Base-by-base conservation (phyloP, 495 filamentous ascomycete species). In the Trichoderma reesei region DNA sequence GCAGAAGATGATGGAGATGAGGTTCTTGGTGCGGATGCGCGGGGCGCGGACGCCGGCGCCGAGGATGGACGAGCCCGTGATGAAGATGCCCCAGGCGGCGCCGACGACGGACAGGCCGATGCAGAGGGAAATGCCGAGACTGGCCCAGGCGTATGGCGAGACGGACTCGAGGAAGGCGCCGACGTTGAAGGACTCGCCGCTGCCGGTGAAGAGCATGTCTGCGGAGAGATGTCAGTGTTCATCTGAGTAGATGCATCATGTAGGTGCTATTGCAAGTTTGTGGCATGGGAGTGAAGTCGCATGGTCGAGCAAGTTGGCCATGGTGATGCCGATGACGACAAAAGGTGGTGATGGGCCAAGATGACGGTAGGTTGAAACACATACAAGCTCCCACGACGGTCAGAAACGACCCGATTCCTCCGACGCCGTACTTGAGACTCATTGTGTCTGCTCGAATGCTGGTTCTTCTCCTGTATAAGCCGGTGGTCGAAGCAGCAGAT, bases 1-100 rank as follows among this genome's bases (percentile, higher is more conserved):
- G 79, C 95, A 99, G 83, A 99, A 99, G 79, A 99, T 97, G 79
- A 99, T 98, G 68, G 95, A 98, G 72, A 99, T 96, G 65, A 99
- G 75, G 78, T 98, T 99, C 85, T 99, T 99, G 62, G 95, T 99
- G 69, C 93, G 89, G 73, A 99, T 98, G 68, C 94, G 86, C 20
- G 94, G 95, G 36, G 95, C 94, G 70, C 88, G 89, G 73, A 99
- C 95, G 77, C 95, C 95, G 66, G 89, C 95, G 65, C 95, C 95
- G 67, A 99, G 82, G 73, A 99, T 99, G 60, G 92, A 96, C n/a
- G 92, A 96, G 69, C 95, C 95, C 11, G 94, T 97, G 62, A 97
- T 91, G 80, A 99, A 92, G 76, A 99, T 99, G 72, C 95, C 95
- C 94, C 94, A 98, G 86, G 93, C 91, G 72, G 95, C 95, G 70